Conservation (phyloP, 805 yeast genomes). For the Metschnikowia kofuensis region DNA sequence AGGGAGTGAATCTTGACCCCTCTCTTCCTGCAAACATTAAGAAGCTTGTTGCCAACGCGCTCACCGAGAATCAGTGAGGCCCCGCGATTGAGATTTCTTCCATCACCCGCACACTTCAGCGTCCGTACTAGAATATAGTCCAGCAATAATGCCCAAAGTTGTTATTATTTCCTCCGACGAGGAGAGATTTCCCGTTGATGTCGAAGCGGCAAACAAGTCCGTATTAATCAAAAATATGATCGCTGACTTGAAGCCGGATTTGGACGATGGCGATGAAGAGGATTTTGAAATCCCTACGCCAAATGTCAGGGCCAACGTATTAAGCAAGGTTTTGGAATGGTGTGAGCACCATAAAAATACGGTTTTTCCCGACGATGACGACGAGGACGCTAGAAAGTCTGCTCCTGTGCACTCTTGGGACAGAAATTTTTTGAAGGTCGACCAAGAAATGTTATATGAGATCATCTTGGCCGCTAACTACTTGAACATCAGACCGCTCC, state of each 20-base stretch:
- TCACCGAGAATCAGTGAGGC: not conserved
- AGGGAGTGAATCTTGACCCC: too few species aligned
- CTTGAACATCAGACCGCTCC: conserved; percentile 67
- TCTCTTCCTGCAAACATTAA: too few species aligned
- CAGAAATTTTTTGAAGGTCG: conserved; percentile 87
- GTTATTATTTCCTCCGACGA: conserved; percentile 76
- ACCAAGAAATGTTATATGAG: conserved; percentile 84
- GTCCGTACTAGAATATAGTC: not conserved
- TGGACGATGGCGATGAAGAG: conserved; percentile 50
- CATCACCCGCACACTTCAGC: not conserved
- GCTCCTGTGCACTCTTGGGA: conserved; percentile 97
- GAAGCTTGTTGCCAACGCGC: not conserved
- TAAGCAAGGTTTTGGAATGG: conserved; percentile 93
- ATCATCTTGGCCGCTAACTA: conserved; percentile 80
- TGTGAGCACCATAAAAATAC: conserved; percentile 91
- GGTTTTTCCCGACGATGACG: conserved; percentile 71
- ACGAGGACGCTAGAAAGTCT: conserved; percentile 80
- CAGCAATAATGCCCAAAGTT: conserved; percentile 34
- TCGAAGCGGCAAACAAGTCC: conserved; percentile 83
- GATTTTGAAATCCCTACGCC: conserved; percentile 85
- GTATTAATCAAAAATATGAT: conserved; percentile 82
- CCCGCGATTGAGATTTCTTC: not conserved
- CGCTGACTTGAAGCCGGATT: conserved; percentile 62
- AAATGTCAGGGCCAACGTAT: conserved; percentile 81
- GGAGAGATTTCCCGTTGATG: conserved; percentile 72